phyloP scores from a whole-genome alignment of 345 rosid genomes.

The Firmiana major region DNA sequence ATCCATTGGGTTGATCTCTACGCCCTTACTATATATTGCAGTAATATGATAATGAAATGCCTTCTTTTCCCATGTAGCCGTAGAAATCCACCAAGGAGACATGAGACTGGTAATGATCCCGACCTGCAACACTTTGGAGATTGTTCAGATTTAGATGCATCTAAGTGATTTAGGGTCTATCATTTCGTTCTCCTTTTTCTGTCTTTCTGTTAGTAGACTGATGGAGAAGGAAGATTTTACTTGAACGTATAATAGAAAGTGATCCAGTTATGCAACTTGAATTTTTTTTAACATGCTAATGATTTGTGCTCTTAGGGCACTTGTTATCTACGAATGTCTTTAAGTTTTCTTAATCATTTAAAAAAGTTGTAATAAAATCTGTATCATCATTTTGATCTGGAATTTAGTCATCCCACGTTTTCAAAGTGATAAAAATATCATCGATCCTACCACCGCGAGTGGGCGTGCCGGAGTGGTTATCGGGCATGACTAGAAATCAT shows the following conservation, averaged over 20 bases:
- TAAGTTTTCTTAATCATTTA: too few species aligned
- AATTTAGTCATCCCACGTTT: too few species aligned
- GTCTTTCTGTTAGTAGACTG: too few species aligned
- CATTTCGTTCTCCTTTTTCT: too few species aligned
- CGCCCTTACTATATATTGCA: neutral
- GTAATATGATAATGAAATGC: constrained; percentile 13
- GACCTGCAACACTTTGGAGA: constrained; percentile 61
- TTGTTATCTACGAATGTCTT: too few species aligned
- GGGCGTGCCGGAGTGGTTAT: neutral
- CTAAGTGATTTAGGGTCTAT: neutral
- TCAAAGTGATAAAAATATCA: too few species aligned
- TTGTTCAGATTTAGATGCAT: constrained; percentile 29
- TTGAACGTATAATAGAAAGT: neutral
- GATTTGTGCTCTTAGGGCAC: neutral
- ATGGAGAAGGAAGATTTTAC: neutral
- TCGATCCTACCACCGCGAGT: too few species aligned
- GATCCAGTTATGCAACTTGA: neutral
- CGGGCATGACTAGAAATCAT: neutral
- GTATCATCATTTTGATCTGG: too few species aligned
- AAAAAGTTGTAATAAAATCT: too few species aligned
- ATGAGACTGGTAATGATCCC: constrained; percentile 56
- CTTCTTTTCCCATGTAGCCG: constrained; percentile 17
- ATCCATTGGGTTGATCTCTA: neutral
- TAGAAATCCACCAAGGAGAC: constrained; percentile 49
- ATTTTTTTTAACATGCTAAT: neutral